Evolutionary conservation across 345 rosid species (phyloP).

Genomic region (Bruguiera gymnorhiza): DNA sequence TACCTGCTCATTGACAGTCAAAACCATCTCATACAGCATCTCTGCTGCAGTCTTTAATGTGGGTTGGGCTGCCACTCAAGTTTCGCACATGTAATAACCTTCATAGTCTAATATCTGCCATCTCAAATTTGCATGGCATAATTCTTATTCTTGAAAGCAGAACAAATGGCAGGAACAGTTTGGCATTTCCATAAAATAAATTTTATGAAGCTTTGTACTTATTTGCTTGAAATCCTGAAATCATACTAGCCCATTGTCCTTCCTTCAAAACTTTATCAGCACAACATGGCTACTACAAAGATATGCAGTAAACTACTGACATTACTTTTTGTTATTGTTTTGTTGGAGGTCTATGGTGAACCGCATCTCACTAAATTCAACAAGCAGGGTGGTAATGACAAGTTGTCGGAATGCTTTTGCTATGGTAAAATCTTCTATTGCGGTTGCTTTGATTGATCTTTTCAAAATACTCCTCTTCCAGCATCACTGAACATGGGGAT

Average conservation of each 20-base stretch:
- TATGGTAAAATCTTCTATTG: conserved; percentile 49
- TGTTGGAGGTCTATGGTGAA: conserved; percentile 84
- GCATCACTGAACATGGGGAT: conserved; percentile 10
- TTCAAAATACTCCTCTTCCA: neutral
- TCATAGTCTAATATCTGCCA: neutral
- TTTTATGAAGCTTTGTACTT: neutral
- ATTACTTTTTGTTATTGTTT: neutral
- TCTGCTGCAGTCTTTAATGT: conserved; percentile 91
- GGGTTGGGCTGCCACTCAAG: conserved; percentile 98
- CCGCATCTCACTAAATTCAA: conserved; percentile 79
- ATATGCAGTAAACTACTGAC: neutral
- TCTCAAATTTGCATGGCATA: conserved; percentile 9
- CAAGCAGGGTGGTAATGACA: conserved; percentile 79
- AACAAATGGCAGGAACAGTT: neutral
- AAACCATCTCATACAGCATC: conserved; percentile 73
- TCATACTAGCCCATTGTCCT: neutral
- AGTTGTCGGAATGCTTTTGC: conserved; percentile 97
- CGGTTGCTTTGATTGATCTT: neutral
- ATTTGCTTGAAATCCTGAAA: neutral
- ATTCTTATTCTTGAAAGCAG: conserved; percentile 4
- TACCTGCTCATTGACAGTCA: conserved; percentile 38
- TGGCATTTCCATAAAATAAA: neutral
- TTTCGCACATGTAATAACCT: conserved; percentile 83
- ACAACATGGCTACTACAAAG: neutral
- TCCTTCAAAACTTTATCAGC: neutral